Conservation (phyloP, 2,329 filamentous ascomycete genomes). For the Rhynchosporium graminicola region DNA sequence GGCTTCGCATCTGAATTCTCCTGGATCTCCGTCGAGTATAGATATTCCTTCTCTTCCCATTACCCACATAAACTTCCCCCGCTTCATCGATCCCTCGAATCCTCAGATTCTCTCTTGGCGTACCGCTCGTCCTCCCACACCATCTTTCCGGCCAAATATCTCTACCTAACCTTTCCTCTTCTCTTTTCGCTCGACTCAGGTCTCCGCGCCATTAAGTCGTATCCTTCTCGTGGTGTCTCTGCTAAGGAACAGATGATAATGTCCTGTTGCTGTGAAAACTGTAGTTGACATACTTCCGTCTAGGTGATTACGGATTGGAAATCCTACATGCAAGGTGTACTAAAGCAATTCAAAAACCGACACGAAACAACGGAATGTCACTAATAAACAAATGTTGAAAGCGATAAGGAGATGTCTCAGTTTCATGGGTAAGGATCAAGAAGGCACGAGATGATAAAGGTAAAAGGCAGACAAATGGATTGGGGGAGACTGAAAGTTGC, state of each 20-base stretch:
- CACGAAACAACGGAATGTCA: too few relatives aligned
- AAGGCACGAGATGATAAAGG: too few relatives aligned
- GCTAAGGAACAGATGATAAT: background rate
- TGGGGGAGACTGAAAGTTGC: too few relatives aligned
- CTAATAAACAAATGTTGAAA: too few relatives aligned
- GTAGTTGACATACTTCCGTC: too few relatives aligned
- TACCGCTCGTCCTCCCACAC: conserved; percentile 7
- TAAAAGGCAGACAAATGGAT: too few relatives aligned
- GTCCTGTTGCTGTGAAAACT: background rate
- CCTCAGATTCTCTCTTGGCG: conserved; percentile 1
- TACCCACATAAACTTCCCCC: background rate
- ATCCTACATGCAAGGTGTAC: too few relatives aligned
- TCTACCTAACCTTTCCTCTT: background rate
- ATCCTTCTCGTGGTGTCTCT: background rate
- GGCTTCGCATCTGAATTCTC: background rate
- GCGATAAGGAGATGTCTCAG: too few relatives aligned
- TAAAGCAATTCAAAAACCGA: too few relatives aligned
- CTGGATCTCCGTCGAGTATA: background rate
- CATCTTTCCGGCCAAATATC: conserved; percentile 1
- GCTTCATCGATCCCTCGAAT: too few relatives aligned
- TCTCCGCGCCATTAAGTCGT: background rate
- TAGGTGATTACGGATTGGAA: too few relatives aligned
- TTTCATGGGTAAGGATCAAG: too few relatives aligned
- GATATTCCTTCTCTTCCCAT: background rate
- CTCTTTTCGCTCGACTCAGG: background rate